Evolutionary conservation across 345 rosid species (phyloP).

Genomic region (Eucalyptus cladocalyx): DNA sequence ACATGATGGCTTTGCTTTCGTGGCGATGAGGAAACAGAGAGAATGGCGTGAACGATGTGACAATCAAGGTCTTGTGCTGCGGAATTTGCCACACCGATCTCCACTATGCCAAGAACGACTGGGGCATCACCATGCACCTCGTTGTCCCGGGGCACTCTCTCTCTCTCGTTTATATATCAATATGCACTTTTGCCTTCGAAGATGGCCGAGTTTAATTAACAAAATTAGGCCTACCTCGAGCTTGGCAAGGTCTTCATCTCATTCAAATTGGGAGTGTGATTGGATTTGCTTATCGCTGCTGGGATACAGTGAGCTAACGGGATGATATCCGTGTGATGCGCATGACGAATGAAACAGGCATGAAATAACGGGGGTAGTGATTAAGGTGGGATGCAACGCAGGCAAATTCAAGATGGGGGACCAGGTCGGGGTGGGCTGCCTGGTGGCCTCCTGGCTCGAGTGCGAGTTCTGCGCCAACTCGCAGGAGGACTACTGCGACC

Average conservation of each 20-base stretch:
- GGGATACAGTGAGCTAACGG: background rate
- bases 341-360: conserved; percentile 9
- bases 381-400: conserved; percentile 27
- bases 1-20: background rate
- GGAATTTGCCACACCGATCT: conserved; percentile 83
- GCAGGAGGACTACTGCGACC: conserved; percentile 47
- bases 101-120: conserved; percentile 48
- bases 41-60: conserved; percentile 56
- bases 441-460: conserved; percentile 38
- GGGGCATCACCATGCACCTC: conserved; percentile 78
- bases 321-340: background rate
- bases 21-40: conserved; percentile 21
- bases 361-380: conserved; percentile 39
- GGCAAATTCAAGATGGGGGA: conserved; percentile 35
- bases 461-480: conserved; percentile 34
- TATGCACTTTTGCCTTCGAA: background rate
- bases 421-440: conserved; percentile 45
- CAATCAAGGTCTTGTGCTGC: conserved; percentile 53
- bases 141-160: conserved; percentile 54
- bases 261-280: background rate
- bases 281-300: background rate
- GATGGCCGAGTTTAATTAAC: background rate
- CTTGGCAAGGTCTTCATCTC: background rate
- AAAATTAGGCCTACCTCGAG: background rate
- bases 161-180: background rate